Evolutionary conservation across 805 yeast genomes (phyloP).

Genomic region (baker's yeast (Saccharomyces cerevisiae)): DNA sequence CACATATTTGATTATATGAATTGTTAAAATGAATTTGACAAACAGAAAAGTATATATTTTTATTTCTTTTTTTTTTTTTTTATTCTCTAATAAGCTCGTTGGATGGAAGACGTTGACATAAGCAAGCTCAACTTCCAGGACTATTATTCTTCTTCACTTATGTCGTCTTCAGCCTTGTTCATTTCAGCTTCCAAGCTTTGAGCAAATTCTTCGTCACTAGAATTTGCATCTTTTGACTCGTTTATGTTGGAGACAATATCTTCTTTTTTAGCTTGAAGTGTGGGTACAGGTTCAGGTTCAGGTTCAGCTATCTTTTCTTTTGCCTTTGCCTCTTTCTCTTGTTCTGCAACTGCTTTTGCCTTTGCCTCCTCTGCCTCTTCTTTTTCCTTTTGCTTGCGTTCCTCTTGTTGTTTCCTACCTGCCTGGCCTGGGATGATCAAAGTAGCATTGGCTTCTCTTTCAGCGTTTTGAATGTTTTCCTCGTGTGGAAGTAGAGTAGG

Average conservation of each 20-base stretch:
- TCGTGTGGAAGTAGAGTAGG: conserved; percentile 29
- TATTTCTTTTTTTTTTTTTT: neutral
- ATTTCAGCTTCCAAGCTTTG: conserved; percentile 29
- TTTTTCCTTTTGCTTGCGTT: conserved; percentile 1
- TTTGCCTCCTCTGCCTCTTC: conserved; percentile 8
- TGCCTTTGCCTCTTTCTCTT: conserved; percentile 2
- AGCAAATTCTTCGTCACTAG: conserved; percentile 31
- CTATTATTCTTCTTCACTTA: conserved; percentile 24
- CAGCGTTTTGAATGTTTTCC: conserved; percentile 25
- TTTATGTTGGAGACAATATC: neutral
- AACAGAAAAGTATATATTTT: neutral
- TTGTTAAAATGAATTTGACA: conserved; percentile 1
- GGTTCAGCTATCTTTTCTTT: neutral
- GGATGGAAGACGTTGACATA: neutral
- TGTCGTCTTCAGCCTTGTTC: conserved; percentile 25
- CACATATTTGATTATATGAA: neutral
- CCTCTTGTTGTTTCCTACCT: conserved; percentile 6
- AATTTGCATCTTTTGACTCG: conserved; percentile 8
- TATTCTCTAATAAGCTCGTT: neutral
- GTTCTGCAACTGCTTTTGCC: conserved; percentile 1
- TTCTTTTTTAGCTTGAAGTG: neutral
- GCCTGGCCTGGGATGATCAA: conserved; percentile 27
- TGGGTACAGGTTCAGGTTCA: neutral
- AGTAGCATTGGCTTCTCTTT: conserved; percentile 27
- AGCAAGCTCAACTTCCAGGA: neutral